phyloP scores from a whole-genome alignment of 805 yeast species.

The Spathaspora sp. region DNA sequence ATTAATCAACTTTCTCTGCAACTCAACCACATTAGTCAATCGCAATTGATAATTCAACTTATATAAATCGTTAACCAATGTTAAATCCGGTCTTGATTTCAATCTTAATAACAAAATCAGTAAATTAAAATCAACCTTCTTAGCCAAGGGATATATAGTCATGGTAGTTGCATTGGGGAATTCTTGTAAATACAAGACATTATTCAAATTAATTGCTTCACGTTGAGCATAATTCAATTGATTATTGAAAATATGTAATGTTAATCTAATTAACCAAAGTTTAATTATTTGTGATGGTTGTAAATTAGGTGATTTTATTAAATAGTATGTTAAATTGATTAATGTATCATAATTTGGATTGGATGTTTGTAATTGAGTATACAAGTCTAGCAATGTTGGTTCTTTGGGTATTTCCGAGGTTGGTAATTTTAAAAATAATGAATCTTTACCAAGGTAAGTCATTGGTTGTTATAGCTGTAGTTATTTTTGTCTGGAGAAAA shows the following conservation, averaged over 20 bases:
- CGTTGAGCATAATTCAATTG: conserved; percentile 27
- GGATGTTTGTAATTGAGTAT: background rate
- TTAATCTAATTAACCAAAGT: conserved; percentile 37
- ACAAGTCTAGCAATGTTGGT: background rate
- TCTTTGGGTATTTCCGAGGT: background rate
- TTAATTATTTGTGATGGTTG: conserved; percentile 5
- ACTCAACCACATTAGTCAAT: conserved; percentile 13
- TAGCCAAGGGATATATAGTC: conserved; percentile 32
- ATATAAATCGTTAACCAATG: conserved; percentile 42
- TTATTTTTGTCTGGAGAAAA: background rate
- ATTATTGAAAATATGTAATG: conserved; percentile 25
- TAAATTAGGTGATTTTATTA: conserved; percentile 8
- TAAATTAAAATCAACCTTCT: conserved; percentile 26
- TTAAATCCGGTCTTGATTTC: conserved; percentile 39
- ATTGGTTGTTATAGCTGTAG: background rate
- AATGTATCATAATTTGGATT: conserved; percentile 4
- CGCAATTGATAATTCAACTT: conserved; percentile 37
- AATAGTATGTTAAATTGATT: conserved; percentile 13
- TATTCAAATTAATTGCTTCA: conserved; percentile 36
- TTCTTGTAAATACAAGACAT: conserved; percentile 30
- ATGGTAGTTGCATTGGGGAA: conserved; percentile 11
- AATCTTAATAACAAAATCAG: conserved; percentile 35
- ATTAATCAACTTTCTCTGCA: conserved; percentile 18
- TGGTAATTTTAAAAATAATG: conserved; percentile 15
- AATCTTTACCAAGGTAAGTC: conserved; percentile 8